Conservation (phyloP, 2,329 filamentous ascomycete species). For the Cladophialophora yegresii region DNA sequence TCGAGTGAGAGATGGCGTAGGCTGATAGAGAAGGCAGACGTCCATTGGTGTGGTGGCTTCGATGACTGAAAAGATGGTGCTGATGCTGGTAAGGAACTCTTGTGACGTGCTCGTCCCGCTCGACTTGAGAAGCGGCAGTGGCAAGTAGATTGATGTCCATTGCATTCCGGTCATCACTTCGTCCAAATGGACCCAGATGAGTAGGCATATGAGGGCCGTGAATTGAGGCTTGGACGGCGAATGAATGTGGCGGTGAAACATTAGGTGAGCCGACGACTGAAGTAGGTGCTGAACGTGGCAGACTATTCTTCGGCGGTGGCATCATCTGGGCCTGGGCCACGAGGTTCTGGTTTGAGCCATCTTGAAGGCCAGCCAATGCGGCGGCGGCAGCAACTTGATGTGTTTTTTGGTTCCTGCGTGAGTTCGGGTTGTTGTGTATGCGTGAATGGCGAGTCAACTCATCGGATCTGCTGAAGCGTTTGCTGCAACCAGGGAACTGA, state of each 20-base stretch:
- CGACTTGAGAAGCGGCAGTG: conserved; percentile 67
- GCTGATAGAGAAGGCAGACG: conserved; percentile 75
- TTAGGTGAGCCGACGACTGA: conserved; percentile 91
- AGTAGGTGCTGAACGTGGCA: conserved; percentile 82
- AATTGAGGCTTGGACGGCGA: conserved; percentile 54
- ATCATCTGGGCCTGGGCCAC: conserved; percentile 66
- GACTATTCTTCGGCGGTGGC: conserved; percentile 72
- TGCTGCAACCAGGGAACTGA: conserved; percentile 92
- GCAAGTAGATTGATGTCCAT: conserved; percentile 70
- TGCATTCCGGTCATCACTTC: conserved; percentile 53
- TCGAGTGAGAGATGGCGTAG: conserved; percentile 74
- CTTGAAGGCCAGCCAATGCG: conserved; percentile 56
- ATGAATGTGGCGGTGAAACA: conserved; percentile 91
- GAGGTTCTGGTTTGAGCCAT: conserved; percentile 49
- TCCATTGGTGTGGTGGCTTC: conserved; percentile 52
- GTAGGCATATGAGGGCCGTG: conserved; percentile 50
- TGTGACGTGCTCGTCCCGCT: conserved; percentile 58
- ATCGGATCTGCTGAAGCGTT: conserved; percentile 94
- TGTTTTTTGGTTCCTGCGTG: conserved; percentile 85
- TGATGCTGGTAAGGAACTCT: conserved; percentile 49
- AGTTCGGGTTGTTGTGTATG: conserved; percentile 99
- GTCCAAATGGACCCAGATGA: conserved; percentile 56
- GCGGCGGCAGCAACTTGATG: conserved; percentile 62
- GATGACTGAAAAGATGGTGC: conserved; percentile 51
- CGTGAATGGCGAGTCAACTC: conserved; percentile 95